A percentile compares a stretch with the other conserved stretches of the same genome.
phyloP scores from a whole-genome alignment of 2,329 filamentous ascomycete genomes.

The Paecilomyces dactylethromorphus region DNA sequence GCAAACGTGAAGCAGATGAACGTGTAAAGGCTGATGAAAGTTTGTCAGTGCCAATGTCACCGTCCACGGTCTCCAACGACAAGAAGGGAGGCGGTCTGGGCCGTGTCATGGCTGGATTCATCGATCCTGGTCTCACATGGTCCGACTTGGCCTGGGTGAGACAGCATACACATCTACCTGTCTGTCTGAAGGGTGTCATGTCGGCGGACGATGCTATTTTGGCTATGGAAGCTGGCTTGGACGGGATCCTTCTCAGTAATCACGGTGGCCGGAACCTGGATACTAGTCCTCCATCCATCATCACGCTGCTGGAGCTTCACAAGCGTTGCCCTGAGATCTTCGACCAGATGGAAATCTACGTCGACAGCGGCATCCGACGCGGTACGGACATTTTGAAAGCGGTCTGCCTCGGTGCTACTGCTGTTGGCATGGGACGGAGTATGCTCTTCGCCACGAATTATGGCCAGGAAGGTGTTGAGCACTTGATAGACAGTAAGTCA shows the following conservation, averaged over 20 bases:
- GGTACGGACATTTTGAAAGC: conserved; percentile 52
- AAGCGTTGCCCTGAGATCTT: conserved; percentile 45
- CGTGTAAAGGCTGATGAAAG: conserved; percentile 43
- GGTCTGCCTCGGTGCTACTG: conserved; percentile 47
- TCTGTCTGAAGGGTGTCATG: conserved; percentile 55
- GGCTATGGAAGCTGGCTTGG: conserved; percentile 44
- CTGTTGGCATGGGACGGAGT: conserved; percentile 49
- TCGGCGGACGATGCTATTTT: conserved; percentile 48
- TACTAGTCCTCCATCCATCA: conserved; percentile 43
- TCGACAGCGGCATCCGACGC: conserved; percentile 49
- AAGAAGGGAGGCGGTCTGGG: conserved; percentile 49
- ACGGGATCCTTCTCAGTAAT: conserved; percentile 53
- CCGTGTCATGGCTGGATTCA: conserved; percentile 46
- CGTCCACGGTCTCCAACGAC: conserved; percentile 41
- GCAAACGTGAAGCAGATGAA: conserved; percentile 53
- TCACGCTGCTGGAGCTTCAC: conserved; percentile 49
- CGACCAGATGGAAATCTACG: conserved; percentile 44
- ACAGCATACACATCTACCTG: conserved; percentile 40
- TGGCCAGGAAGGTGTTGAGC: conserved; percentile 49
- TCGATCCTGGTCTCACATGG: conserved; percentile 49
- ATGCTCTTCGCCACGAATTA: conserved; percentile 49
- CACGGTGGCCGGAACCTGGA: conserved; percentile 54
- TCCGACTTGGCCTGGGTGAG: conserved; percentile 49
- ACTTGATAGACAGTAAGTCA: conserved; percentile 49
- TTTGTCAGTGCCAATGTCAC: conserved; percentile 37